These are phyloP conservation scores for Solioccasus polychromus DNA, from an alignment of 768 basidiomycete genomes.

Conservation along the genomic window DNA sequence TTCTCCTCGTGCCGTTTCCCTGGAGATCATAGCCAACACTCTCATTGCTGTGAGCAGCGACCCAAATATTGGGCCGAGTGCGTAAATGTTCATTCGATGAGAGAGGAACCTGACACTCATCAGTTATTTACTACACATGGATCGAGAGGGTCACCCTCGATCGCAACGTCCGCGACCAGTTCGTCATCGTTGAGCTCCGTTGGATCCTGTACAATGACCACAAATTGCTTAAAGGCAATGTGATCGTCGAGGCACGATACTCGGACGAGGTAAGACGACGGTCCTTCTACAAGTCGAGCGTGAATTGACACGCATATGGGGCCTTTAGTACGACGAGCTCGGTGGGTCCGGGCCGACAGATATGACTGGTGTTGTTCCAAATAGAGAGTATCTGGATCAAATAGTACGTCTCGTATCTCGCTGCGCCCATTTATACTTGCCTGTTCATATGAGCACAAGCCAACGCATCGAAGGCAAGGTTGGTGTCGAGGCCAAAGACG, in stretches of 20 bases:
- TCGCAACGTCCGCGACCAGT: constrained; percentile 95
- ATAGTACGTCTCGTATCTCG: constrained; percentile 55
- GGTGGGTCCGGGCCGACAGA: constrained; percentile 97
- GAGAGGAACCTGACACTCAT: too few species aligned
- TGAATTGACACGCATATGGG: constrained; percentile 39
- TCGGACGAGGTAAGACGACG: constrained; percentile 74
- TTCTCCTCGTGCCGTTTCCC: too few species aligned
- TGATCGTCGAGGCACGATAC: constrained; percentile 86
- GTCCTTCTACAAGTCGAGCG: background rate
- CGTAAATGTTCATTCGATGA: too few species aligned
- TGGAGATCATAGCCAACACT: too few species aligned
- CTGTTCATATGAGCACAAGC: constrained; percentile 76
- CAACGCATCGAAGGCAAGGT: constrained; percentile 80
- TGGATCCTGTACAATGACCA: constrained; percentile 97
- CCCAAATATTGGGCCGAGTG: too few species aligned
- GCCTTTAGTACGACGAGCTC: constrained; percentile 96
- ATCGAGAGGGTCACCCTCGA: constrained; percentile 97
- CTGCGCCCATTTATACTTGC: background rate
- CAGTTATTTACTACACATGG: too few species aligned
- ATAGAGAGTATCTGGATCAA: constrained; percentile 98
- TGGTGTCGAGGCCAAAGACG: constrained; percentile 74
- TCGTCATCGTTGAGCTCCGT: constrained; percentile 86
- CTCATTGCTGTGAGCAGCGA: too few species aligned
- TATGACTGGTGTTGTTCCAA: constrained; percentile 92
- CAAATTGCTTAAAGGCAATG: constrained; percentile 96